Conservation (phyloP, 768 basidiomycete species). For the Lactifluus subvellereus region DNA sequence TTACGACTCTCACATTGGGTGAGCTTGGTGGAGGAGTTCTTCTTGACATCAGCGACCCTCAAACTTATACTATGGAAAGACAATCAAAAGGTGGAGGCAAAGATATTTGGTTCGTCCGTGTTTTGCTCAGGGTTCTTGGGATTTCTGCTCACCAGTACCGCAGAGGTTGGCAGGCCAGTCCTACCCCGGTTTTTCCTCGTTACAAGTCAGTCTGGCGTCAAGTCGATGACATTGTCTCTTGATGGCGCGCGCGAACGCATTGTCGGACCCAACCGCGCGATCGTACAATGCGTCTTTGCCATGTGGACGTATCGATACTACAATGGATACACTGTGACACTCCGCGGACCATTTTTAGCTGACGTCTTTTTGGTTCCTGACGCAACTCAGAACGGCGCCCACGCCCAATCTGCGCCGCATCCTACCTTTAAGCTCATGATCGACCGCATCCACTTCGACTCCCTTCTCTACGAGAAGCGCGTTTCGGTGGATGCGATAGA, state of each 20-base stretch:
- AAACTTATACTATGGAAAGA: conserved; percentile 87
- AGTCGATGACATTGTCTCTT: conserved; percentile 70
- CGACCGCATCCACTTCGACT: conserved; percentile 68
- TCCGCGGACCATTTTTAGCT: conserved; percentile 68
- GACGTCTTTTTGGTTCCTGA: conserved; percentile 43
- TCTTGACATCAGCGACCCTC: conserved; percentile 66
- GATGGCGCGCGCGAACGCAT: conserved; percentile 70
- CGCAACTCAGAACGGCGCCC: conserved; percentile 14
- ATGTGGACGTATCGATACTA: conserved; percentile 78
- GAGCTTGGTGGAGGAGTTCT: conserved; percentile 58
- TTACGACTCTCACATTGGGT: conserved; percentile 63
- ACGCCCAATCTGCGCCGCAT: conserved; percentile 16
- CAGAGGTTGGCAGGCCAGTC: conserved; percentile 77
- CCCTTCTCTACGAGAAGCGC: conserved; percentile 65
- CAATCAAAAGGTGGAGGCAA: conserved; percentile 70
- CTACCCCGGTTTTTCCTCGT: conserved; percentile 82
- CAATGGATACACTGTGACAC: conserved; percentile 73
- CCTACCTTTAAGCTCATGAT: conserved; percentile 48
- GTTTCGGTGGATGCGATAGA: conserved; percentile 56
- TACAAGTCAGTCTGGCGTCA: conserved; percentile 81
- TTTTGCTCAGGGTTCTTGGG: background rate
- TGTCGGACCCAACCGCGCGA: conserved; percentile 38
- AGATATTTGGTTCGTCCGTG: conserved; percentile 64
- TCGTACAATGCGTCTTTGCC: conserved; percentile 67
- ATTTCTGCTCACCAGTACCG: background rate